Base-by-base conservation (phyloP, 2,329 filamentous ascomycete species). In the Dryadomyces quercivorus region DNA sequence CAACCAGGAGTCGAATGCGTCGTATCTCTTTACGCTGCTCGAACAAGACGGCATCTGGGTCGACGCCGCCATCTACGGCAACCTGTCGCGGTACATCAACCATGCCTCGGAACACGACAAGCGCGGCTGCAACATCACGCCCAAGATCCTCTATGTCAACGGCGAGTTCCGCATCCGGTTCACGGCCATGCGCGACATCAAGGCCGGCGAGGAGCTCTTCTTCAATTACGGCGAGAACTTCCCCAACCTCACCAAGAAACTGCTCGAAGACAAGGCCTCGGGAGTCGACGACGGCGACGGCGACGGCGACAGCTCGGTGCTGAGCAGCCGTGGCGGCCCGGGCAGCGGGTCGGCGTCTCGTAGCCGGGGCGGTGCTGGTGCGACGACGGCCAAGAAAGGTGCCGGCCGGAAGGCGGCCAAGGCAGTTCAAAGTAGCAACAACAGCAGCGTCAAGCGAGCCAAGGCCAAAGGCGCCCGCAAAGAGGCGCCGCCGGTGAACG, bases 61-160 rank as follows among this genome's bases (percentile, higher is more conserved):
- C 18, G 88, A 93, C 63, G 84, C 83, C 7, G 86, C 85, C 20
- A 81, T 82, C 45, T 85, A 85, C 59, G 88, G 88, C 51, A 93
- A 92, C 65, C 82, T 91, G 59, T 84, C 85, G 49, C 81, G 88
- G 4, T 93, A 90, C 68, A 88, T 93, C 66, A 93, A 94, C 66
- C 86, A 92, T 61, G 83, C 85, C 15, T 74, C 75, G 1, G 72
- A 75, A 50, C 65, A 67, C 47, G 70, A 75, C 57, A 71, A 71
- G 57, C 62, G 71, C 59, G 64, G 86, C 53, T 82, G 83, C 63
- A 81, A 83, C 59, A 78, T 82, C 56, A 76, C 72, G 16, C 78
- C 86, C 1, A 78, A 79, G 56, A 84, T 88, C 53, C 67, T 85
- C 16, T 80, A 88, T 51, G 87, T 88, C 56, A 88, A 88, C 61